Evolutionary conservation across 75 land plant species (phyloP), one percentile per base, ranked within the genome.

Genomic region (Larix kaempferi): DNA sequence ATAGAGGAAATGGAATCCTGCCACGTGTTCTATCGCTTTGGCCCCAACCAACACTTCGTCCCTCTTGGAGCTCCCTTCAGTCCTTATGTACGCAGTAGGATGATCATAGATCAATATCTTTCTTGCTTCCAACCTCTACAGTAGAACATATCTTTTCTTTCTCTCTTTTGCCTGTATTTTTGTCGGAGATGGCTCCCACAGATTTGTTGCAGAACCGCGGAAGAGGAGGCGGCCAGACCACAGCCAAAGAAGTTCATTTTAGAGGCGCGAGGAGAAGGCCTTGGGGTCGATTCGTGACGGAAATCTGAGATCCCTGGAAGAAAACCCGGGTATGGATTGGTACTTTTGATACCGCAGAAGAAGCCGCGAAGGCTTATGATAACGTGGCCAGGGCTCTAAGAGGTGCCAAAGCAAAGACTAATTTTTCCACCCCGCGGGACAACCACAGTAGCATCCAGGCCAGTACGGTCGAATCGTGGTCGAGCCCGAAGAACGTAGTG

Each of bases 241-340:
- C 73, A 25, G 73, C 73, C 1, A 69, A 69, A 41, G 73, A 69
- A 23, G 73, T 69, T 54, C 73, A 69, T 69, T 77, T 77, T 56
- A 59, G 82, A 79, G 82, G 82, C 2, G 82, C 79, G 26, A 79
- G 82, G 82, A 21, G 66, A 17, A 79, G 82, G 82, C 82, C 82
- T 2, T 80, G 82, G 82, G 82, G 82, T 44, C 66, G 82, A 62
- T 80, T 81, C 71, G 80, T 82, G 19, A 82, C 82, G n/a, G 82
- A 80, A 82, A 80, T 80, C 58, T 82, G 82, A 16, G 82, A 80
- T 22, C 81, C 76, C 13, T 57, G 64, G 74, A 81, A 82, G 54
- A 81, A 81, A 39, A 81, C 82, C 56, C 39, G 84, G 15, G 75
- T 73, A 25, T 82, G 84, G 84, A 71, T 82, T 13, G 84, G 84